Conservation (phyloP, 768 basidiomycete genomes). For the Pleurotus tuber-regium region DNA sequence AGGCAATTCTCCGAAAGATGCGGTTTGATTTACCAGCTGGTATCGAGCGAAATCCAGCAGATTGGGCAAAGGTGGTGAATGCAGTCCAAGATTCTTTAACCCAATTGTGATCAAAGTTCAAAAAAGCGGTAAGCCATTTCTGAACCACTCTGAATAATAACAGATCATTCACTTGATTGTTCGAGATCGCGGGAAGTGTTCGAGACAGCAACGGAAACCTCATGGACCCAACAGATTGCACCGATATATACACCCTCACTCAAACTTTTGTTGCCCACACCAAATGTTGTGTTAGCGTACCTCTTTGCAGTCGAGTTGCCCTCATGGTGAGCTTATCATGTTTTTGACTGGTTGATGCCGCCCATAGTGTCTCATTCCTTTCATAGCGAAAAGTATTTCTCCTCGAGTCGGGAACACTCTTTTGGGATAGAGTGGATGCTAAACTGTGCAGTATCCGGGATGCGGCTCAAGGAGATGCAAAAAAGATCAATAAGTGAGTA, state of each 20-base stretch:
- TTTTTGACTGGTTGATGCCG: too few relatives aligned
- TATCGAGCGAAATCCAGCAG: slow-evolving; percentile 19
- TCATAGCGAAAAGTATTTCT: slow-evolving; percentile 15
- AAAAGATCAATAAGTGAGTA: slow-evolving; percentile 12
- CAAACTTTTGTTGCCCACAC: slow-evolving; percentile 13
- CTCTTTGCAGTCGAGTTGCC: slow-evolving; percentile 17
- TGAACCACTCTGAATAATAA: not conserved
- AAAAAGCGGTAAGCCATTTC: slow-evolving; percentile 17
- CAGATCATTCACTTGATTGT: not conserved
- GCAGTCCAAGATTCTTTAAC: slow-evolving; percentile 19
- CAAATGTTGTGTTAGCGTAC: slow-evolving; percentile 13
- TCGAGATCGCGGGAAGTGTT: slow-evolving; percentile 11
- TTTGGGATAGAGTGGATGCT: slow-evolving; percentile 18
- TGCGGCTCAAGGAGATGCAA: slow-evolving; percentile 2
- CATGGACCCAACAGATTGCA: not conserved
- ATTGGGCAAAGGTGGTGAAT: slow-evolving; percentile 13
- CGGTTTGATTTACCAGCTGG: slow-evolving; percentile 18
- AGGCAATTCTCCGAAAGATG: slow-evolving; percentile 18
- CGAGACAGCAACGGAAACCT: slow-evolving; percentile 3
- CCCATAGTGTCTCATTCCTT: not conserved
- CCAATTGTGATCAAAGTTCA: slow-evolving; percentile 18
- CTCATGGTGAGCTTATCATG: slow-evolving; percentile 16
- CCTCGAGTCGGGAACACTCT: slow-evolving; percentile 2
- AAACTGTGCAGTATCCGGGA: slow-evolving; percentile 11
- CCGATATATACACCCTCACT: slow-evolving; percentile 16